phyloP scores from a whole-genome alignment of 106 monocot genomes.

The Allium cepa region DNA sequence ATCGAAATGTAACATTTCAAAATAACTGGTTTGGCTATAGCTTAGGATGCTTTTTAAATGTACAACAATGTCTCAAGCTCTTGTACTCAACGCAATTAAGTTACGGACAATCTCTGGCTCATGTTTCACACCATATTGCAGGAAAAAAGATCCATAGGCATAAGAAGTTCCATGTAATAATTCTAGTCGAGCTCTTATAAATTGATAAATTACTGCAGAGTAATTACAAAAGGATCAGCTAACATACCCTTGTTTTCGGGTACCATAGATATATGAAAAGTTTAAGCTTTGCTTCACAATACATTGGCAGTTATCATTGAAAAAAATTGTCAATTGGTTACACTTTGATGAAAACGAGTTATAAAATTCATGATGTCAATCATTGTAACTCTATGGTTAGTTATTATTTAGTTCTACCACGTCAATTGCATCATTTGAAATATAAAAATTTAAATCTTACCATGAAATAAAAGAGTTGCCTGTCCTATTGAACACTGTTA shows the following conservation, averaged over 20 bases:
- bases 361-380: too few species aligned
- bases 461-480: too few species aligned
- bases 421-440: too few species aligned
- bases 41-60: constrained; percentile 48
- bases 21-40: constrained; percentile 57
- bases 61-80: constrained; percentile 39
- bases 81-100: constrained; percentile 53
- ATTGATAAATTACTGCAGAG: neutral
- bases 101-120: constrained; percentile 52
- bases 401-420: too few species aligned
- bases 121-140: constrained; percentile 46
- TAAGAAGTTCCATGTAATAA: constrained; percentile 53
- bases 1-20: constrained; percentile 68
- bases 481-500: too few species aligned
- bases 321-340: neutral
- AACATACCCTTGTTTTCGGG: constrained; percentile 78
- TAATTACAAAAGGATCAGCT: neutral
- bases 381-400: too few species aligned
- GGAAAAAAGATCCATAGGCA: constrained; percentile 57
- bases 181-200: neutral
- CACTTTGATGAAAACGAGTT: neutral
- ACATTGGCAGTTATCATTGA: constrained; percentile 70
- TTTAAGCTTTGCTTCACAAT: constrained; percentile 78
- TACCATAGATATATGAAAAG: constrained; percentile 88
- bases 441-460: too few species aligned